Evolutionary conservation across 2,329 filamentous ascomycete species (phyloP).

Genomic region (Cladobotryum mycophilum): DNA sequence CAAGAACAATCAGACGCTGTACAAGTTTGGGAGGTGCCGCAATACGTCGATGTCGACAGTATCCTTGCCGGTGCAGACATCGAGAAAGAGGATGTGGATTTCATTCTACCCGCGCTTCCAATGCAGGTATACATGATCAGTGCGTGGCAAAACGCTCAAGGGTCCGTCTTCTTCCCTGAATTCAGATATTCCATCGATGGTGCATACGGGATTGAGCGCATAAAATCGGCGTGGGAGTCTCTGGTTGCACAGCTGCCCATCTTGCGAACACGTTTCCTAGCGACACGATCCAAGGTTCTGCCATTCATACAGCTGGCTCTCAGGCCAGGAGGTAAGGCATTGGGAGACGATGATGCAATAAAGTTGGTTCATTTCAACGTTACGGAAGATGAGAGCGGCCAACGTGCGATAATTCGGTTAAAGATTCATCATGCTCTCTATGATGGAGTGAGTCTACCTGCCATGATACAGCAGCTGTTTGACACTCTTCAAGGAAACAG

Average conservation of each 20-base stretch:
- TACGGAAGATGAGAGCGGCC: constrained; percentile 1
- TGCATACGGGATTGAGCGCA: constrained; percentile 25
- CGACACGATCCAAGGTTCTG: constrained; percentile 36
- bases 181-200: constrained; percentile 57
- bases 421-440: constrained; percentile 82
- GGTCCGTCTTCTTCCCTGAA: constrained; percentile 64
- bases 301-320: constrained; percentile 62
- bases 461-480: constrained; percentile 43
- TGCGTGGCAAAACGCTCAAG: constrained; percentile 63
- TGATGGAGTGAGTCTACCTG: constrained; percentile 71
- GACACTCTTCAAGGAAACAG: constrained; percentile 13
- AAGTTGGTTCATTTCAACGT: neutral
- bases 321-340: constrained; percentile 8
- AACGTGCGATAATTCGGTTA: constrained; percentile 37
- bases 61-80: constrained; percentile 39
- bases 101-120: constrained; percentile 61
- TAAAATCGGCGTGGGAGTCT: constrained; percentile 55
- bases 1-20: neutral
- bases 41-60: constrained; percentile 29
- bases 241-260: constrained; percentile 54
- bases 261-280: constrained; percentile 61
- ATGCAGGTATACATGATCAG: constrained; percentile 79
- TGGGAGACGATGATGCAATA: neutral
- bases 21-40: constrained; percentile 25
- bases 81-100: constrained; percentile 41